Base-by-base conservation (phyloP, 305 asterid species). In the Nicotiana rustica region DNA sequence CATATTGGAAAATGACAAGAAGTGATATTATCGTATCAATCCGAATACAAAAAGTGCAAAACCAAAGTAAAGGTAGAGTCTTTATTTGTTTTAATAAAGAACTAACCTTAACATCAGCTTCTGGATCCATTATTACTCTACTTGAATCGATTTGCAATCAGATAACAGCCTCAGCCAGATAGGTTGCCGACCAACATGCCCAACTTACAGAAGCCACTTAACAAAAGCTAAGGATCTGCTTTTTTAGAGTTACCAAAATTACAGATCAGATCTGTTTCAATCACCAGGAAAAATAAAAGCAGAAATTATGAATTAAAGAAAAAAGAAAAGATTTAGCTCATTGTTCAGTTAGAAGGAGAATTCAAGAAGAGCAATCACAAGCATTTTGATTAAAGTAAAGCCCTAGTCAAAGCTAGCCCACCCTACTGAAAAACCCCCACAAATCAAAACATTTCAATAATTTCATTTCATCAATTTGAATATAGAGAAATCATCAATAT, bases 91-190 rank as follows among this genome's bases (percentile, higher is more conserved):
- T 49, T 41, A 47, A 47, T 59, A 49, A 52, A 19, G 82, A 56
- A 89, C 94, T 86, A 84, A 95, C 97, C 98, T 92, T 94, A 71
- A 82, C 84, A 84, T 93, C 97, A 56, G 87, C 91, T 86, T 92
- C 98, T 75, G 95, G 85, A 84, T 95, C 98, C 98, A 95, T 95
- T 60, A 79, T 81, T 83, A 61, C 85, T 81, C 67, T 60, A 88
- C 83, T 55, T 61, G 59, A 71, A 83, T 38, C 82, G 86, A 82
- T 84, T 86, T 87, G 78, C 83, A 84, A 80, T 78, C 87, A 67
- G 83, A 76, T 52, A 52, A 0, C 21, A 83, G 81, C 82, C 85
- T 87, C 89, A 89, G 81, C 83, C 81, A 62, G 79, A 87, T 81
- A 78, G 55, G 77, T 70, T 10, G 38, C 60, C 67, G 67, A 86